These are phyloP conservation scores for Vicia villosa DNA, from an alignment of 306 rosid species.

Conservation along the genomic window DNA sequence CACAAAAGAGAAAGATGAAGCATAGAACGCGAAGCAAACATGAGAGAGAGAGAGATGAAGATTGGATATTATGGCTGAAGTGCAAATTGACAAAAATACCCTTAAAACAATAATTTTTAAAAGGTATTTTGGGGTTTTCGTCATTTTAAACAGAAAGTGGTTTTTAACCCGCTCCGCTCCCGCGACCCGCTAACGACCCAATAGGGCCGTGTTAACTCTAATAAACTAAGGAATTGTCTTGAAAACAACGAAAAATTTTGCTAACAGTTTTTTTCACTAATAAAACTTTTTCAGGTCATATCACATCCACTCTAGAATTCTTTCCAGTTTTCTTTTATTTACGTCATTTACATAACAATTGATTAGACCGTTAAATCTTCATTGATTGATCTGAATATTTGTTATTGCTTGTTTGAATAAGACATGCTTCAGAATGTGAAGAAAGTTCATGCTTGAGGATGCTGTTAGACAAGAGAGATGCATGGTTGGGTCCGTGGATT, in stretches of 20 bases:
- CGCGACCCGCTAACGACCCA: too few species aligned
- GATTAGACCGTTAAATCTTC: conserved; percentile 29
- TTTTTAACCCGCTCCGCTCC: too few species aligned
- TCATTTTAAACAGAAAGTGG: too few species aligned
- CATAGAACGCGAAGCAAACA: too few species aligned
- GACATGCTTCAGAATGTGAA: conserved; percentile 81
- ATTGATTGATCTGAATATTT: conserved; percentile 42
- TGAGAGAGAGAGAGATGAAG: too few species aligned
- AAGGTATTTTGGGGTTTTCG: too few species aligned
- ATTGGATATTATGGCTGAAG: too few species aligned
- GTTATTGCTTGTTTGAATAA: conserved; percentile 46
- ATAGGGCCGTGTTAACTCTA: neutral
- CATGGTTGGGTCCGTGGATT: conserved; percentile 99
- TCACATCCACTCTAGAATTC: neutral
- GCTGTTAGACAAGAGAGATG: conserved; percentile 93
- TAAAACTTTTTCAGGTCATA: neutral
- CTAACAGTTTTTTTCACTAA: neutral
- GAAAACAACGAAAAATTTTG: conserved; percentile 15
- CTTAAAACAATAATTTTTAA: too few species aligned
- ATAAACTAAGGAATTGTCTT: conserved; percentile 7
- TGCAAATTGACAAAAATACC: too few species aligned
- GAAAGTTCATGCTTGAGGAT: conserved; percentile 96
- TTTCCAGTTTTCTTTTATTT: conserved; percentile 5
- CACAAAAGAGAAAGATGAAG: too few species aligned
- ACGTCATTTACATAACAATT: conserved; percentile 16